Conservation (phyloP, 2,329 filamentous ascomycete genomes). For the Trichoderma sp. region DNA sequence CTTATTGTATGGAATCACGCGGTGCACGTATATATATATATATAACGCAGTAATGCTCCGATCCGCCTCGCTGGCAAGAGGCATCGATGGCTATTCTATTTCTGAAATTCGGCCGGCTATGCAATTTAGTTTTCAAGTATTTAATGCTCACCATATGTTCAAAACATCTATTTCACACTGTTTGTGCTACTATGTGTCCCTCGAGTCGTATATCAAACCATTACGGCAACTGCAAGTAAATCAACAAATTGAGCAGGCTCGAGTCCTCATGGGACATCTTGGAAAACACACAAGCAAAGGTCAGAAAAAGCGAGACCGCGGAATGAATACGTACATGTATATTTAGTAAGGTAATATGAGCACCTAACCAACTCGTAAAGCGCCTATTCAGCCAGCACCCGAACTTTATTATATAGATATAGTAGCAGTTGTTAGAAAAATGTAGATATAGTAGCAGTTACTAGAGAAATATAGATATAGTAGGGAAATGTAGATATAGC, state of each 20-base stretch:
- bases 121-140: not conserved
- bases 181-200: not conserved
- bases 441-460: no score
- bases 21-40: not conserved
- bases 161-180: not conserved
- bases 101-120: not conserved
- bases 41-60: not conserved
- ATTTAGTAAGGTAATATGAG: no score
- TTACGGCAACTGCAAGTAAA: not conserved
- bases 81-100: not conserved
- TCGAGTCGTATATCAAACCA: not conserved
- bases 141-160: not conserved
- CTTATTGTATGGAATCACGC: not conserved
- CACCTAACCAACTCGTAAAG: no score
- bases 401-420: no score
- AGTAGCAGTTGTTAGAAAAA: no score
- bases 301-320: no score
- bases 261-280: not conserved
- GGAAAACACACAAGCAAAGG: not conserved
- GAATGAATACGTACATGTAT: not conserved
- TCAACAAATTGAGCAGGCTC: not conserved
- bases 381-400: no score
- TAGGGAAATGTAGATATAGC: no score
- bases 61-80: not conserved
- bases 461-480: no score